Conservation (phyloP, 306 rosid species). For the Vicia villosa region DNA sequence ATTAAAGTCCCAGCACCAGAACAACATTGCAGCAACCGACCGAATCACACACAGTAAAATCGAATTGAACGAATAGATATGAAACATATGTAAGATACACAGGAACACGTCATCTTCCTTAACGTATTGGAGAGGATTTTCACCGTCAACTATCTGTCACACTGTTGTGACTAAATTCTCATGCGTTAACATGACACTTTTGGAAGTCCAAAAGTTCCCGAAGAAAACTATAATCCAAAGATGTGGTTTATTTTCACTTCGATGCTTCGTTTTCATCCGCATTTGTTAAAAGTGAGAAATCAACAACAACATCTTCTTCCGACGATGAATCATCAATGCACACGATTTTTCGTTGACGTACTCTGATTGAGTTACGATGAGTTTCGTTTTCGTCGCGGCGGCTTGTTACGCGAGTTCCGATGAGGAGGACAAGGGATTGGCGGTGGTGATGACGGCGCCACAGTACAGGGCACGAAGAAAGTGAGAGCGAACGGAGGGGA, state of each 20-base stretch:
- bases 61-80: slow-evolving; percentile 73
- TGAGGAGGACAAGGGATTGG: slow-evolving; percentile 69
- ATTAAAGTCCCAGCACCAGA: slow-evolving; percentile 66
- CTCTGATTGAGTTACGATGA: slow-evolving; percentile 55
- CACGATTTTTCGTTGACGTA: slow-evolving; percentile 48
- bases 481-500: slow-evolving; percentile 66
- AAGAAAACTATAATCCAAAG: no score
- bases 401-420: slow-evolving; percentile 65
- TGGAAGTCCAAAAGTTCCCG: no score
- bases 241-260: no score
- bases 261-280: no score
- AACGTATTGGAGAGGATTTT: no score
- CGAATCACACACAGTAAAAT: slow-evolving; percentile 60
- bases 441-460: slow-evolving; percentile 66
- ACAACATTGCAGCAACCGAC: no score
- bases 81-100: no score
- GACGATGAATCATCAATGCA: slow-evolving; percentile 45
- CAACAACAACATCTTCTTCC: not conserved
- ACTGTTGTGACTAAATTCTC: no score
- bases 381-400: slow-evolving; percentile 46
- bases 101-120: no score
- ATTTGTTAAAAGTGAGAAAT: no score
- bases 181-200: no score
- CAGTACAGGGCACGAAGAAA: slow-evolving; percentile 63
- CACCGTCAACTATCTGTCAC: no score